Percentiles rank a stretch among this genome's conserved stretches.
These are phyloP conservation scores for Daldinia loculata DNA, from an alignment of 495 filamentous ascomycete genomes.

Conservation along the genomic window DNA sequence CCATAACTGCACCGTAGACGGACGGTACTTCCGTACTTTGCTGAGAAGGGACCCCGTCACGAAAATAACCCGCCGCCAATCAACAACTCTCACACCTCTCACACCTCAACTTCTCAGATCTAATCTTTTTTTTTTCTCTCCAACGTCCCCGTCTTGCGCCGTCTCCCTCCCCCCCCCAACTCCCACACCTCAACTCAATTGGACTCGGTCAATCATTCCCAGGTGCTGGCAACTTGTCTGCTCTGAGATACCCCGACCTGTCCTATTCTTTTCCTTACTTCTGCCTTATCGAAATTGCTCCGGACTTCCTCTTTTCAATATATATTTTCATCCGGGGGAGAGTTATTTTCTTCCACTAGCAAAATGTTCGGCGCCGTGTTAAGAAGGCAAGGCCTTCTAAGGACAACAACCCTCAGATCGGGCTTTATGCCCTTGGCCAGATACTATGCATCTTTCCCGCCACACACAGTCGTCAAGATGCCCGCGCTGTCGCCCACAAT, in stretches of 20 bases:
- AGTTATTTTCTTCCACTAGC: slow-evolving; percentile 46
- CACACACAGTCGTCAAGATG: slow-evolving; percentile 96
- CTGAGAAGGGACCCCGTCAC: slow-evolving; percentile 29
- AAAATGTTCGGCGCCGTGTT: slow-evolving; percentile 64
- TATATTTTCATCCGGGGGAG: slow-evolving; percentile 29
- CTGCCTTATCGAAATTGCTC: slow-evolving; percentile 36
- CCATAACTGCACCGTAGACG: not conserved
- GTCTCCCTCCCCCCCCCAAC: slow-evolving; percentile 16
- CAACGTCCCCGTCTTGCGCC: slow-evolving; percentile 33
- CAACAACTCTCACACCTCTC: slow-evolving; percentile 16
- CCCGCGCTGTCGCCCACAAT: slow-evolving; percentile 98
- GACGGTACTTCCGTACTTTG: slow-evolving; percentile 25
- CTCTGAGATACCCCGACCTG: slow-evolving; percentile 39
- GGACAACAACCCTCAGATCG: slow-evolving; percentile 51
- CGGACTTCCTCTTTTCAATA: slow-evolving; percentile 27
- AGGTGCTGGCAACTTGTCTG: slow-evolving; percentile 47
- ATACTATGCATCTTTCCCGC: slow-evolving; percentile 78
- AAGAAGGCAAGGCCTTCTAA: slow-evolving; percentile 63
- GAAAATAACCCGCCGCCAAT: slow-evolving; percentile 39
- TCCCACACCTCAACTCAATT: slow-evolving; percentile 29
- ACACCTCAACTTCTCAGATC: slow-evolving; percentile 25
- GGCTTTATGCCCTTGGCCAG: slow-evolving; percentile 59
- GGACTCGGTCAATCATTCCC: slow-evolving; percentile 38
- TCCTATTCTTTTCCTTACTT: slow-evolving; percentile 34
- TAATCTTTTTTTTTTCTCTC: slow-evolving; percentile 36